Evolutionary conservation across 2,329 filamentous ascomycete genomes (phyloP).

Genomic region (Scedosporium boydii): DNA sequence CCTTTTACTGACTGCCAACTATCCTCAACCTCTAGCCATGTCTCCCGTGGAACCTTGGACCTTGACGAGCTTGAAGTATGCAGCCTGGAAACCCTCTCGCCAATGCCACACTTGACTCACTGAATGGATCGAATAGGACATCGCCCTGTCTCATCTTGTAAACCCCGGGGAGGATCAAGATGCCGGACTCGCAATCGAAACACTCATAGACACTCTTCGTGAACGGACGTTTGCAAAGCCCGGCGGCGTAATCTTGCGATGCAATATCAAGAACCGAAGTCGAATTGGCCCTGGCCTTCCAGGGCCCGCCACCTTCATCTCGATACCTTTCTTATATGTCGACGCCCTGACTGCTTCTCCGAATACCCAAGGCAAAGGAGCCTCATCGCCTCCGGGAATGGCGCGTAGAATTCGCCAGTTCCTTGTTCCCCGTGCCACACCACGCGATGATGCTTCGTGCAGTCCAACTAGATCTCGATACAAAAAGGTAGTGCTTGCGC

Average conservation of each 20-base stretch:
- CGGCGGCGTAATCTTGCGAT: no score
- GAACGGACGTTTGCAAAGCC: no score
- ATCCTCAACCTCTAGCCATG: not conserved
- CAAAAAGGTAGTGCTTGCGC: not conserved
- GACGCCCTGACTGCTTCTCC: not conserved
- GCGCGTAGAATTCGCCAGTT: not conserved
- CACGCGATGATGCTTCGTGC: not conserved
- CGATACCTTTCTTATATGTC: not conserved
- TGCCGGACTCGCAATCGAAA: no score
- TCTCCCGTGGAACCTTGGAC: not conserved
- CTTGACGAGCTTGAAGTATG: not conserved
- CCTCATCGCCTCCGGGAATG: not conserved
- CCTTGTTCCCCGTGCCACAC: no score
- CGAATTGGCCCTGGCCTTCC: no score
- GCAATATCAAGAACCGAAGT: no score
- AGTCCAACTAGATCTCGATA: not conserved
- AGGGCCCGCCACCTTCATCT: not conserved
- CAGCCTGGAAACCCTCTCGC: not conserved
- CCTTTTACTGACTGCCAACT: not conserved
- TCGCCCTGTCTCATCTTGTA: not conserved
- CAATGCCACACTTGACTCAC: no score
- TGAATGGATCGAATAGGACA: not conserved
- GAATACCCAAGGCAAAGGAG: not conserved
- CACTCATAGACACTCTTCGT: no score
- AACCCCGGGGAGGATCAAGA: no score